Conservation (phyloP, 148 eudicot species). For the Nepenthes gracilis region DNA sequence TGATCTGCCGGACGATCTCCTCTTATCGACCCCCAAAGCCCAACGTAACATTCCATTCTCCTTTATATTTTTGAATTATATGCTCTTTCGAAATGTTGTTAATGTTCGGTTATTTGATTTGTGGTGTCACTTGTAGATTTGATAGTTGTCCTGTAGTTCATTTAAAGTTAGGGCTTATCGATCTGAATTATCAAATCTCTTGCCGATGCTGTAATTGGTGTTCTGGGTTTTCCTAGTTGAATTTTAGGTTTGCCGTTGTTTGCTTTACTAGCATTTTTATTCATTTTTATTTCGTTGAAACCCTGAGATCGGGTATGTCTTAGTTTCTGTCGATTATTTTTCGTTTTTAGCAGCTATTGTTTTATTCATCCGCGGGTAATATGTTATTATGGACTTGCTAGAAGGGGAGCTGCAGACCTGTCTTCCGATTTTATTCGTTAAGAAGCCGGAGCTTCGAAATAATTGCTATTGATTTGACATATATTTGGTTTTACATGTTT, state of each 20-base stretch:
- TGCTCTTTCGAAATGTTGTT: not conserved
- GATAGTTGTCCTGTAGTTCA: not conserved
- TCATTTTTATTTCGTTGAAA: not conserved
- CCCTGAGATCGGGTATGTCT: not conserved
- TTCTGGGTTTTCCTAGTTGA: not conserved
- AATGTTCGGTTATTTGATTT: not conserved
- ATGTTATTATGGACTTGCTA: not conserved
- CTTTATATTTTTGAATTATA: not conserved
- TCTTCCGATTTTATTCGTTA: too few relatives aligned
- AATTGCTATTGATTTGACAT: too few relatives aligned
- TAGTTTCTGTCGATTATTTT: not conserved
- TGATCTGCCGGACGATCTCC: conserved; percentile 69
- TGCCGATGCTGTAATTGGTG: not conserved
- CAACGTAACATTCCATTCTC: conserved; percentile 11
- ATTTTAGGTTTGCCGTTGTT: not conserved
- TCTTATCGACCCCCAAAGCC: conserved; percentile 39
- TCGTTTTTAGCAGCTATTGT: not conserved
- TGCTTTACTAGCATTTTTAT: not conserved
- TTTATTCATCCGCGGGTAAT: not conserved
- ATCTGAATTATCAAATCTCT: conserved; percentile 10
- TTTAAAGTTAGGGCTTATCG: conserved; percentile 14
- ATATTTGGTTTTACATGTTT: too few relatives aligned
- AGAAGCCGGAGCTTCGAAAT: too few relatives aligned
- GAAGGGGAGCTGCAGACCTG: too few relatives aligned
- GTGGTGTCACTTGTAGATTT: not conserved